Conservation (phyloP, 2,329 filamentous ascomycete species). For the Cercospora sp. region DNA sequence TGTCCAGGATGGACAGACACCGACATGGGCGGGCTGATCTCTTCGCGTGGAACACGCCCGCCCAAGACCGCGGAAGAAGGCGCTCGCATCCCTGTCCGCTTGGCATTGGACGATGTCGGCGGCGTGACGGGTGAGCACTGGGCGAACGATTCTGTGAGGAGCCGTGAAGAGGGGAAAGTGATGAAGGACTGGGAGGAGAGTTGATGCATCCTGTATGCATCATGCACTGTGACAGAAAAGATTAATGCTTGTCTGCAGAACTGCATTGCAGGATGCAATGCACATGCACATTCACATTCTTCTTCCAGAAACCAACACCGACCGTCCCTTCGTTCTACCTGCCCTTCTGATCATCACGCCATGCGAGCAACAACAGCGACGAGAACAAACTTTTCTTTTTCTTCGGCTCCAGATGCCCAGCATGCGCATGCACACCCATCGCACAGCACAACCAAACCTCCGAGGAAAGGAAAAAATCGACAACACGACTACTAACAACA, state of each 20-base stretch:
- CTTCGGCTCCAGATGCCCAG: neutral
- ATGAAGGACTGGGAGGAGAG: conserved; percentile 34
- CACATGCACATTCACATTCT: neutral
- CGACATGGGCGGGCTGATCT: conserved; percentile 40
- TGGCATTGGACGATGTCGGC: conserved; percentile 40
- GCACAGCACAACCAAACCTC: conserved; percentile 2
- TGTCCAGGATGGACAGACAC: conserved; percentile 44
- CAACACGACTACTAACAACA: neutral
- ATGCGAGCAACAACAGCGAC: neutral
- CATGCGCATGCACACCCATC: neutral
- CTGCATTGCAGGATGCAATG: neutral
- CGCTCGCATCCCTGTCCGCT: conserved; percentile 38
- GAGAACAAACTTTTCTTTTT: neutral
- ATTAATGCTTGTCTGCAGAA: neutral
- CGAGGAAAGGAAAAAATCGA: neutral
- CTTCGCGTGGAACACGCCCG: conserved; percentile 27
- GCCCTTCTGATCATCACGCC: neutral
- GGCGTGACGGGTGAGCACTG: conserved; percentile 41
- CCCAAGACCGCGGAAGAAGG: conserved; percentile 41
- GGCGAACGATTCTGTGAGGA: conserved; percentile 39
- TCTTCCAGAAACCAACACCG: neutral
- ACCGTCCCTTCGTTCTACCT: neutral
- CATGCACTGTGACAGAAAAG: neutral
- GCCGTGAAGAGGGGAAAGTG: conserved; percentile 35
- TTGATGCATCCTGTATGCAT: conserved; percentile 6